phyloP scores from a whole-genome alignment of 1,139 yeast species.

The Wickerhamiella infanticola region DNA sequence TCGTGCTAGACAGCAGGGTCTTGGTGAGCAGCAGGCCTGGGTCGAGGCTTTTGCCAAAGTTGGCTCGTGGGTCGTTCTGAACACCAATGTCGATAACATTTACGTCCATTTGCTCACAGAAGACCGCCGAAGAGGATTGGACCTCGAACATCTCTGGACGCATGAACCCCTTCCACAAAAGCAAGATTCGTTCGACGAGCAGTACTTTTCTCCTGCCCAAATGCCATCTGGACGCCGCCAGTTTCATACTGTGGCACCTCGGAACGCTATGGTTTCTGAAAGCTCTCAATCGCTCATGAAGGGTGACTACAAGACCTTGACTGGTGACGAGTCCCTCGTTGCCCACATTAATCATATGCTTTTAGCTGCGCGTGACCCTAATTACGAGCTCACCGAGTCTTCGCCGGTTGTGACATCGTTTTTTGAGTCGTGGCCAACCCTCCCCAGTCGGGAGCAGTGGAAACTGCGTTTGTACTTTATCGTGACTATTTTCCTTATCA shows the following conservation, averaged over 20 bases:
- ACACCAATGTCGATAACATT: conserved; percentile 45
- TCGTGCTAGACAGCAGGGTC: conserved; percentile 10
- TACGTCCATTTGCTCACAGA: conserved; percentile 58
- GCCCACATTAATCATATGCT: neutral
- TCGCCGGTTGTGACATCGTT: conserved; percentile 19
- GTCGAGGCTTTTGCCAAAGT: conserved; percentile 4
- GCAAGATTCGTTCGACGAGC: neutral
- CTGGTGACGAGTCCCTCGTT: neutral
- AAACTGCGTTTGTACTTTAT: conserved; percentile 27
- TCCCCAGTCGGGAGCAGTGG: conserved; percentile 24
- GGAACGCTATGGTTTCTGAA: neutral
- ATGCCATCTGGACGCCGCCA: neutral
- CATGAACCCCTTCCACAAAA: conserved; percentile 16
- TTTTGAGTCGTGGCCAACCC: conserved; percentile 19
- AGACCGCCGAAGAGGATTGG: conserved; percentile 48
- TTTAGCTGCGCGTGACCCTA: neutral
- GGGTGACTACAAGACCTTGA: neutral
- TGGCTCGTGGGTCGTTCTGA: conserved; percentile 59
- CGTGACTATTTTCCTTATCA: conserved; percentile 26
- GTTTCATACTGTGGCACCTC: neutral
- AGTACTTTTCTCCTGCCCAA: neutral
- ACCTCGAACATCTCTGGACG: conserved; percentile 58
- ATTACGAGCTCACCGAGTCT: neutral
- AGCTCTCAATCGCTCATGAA: neutral
- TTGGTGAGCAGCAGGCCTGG: neutral